phyloP scores from a whole-genome alignment of 2,329 filamentous ascomycete genomes.

The Plectosphaerella cucumerina region DNA sequence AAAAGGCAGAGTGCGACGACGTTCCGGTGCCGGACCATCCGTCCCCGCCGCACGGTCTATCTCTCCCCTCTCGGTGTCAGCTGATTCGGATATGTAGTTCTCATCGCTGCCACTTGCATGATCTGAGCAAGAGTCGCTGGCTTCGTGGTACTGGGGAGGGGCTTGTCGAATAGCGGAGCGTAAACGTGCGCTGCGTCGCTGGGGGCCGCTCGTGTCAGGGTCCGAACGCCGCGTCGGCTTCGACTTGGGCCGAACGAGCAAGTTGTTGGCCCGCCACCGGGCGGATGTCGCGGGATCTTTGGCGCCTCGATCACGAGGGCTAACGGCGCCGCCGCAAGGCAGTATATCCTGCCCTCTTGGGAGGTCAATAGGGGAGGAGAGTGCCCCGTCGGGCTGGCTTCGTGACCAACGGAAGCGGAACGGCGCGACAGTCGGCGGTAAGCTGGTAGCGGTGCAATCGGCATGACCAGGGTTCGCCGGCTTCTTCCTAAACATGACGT shows the following conservation, averaged over 20 bases:
- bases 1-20: slow-evolving; percentile 2
- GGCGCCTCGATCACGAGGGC: neutral
- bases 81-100: neutral
- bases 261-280: neutral
- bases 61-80: neutral
- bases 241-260: neutral
- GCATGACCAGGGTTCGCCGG: neutral
- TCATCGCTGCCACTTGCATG: neutral
- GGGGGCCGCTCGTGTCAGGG: neutral
- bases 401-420: neutral
- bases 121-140: neutral
- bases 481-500: neutral
- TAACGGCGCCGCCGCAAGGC: neutral
- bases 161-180: neutral
- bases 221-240: neutral
- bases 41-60: neutral
- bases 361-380: neutral
- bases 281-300: neutral
- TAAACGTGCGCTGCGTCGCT: neutral
- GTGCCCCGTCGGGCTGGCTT: neutral
- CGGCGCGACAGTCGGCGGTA: neutral
- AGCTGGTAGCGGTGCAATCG: neutral
- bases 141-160: neutral
- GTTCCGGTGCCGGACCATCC: slow-evolving; percentile 11
- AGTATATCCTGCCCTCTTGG: neutral